Conservation (phyloP, 805 yeast species). For the Barnettozyma vustinii region DNA sequence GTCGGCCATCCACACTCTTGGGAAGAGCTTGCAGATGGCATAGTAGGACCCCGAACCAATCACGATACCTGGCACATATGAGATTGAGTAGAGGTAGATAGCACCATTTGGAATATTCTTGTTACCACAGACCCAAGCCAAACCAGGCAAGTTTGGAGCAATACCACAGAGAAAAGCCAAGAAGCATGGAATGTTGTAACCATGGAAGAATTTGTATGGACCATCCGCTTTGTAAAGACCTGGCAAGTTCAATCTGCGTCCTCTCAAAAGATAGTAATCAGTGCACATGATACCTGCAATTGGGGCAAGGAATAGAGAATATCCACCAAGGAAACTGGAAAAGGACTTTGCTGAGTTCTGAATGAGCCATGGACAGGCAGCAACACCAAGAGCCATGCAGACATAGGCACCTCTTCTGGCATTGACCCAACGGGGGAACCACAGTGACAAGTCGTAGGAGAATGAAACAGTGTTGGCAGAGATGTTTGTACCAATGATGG, state of each 20-base stretch:
- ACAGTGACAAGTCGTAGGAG: slow-evolving; percentile 51
- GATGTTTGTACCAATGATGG: slow-evolving; percentile 60
- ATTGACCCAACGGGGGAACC: slow-evolving; percentile 53
- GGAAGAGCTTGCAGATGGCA: slow-evolving; percentile 39
- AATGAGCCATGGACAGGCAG: slow-evolving; percentile 72
- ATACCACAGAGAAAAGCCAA: slow-evolving; percentile 48
- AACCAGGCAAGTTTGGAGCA: slow-evolving; percentile 35
- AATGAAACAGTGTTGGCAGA: slow-evolving; percentile 60
- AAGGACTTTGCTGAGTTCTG: slow-evolving; percentile 54
- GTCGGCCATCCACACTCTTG: slow-evolving; percentile 28
- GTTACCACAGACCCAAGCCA: slow-evolving; percentile 51
- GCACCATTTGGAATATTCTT: slow-evolving; percentile 68
- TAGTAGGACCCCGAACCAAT: slow-evolving; percentile 46
- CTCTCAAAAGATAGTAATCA: slow-evolving; percentile 59
- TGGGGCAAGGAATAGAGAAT: slow-evolving; percentile 71
- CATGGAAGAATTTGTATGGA: slow-evolving; percentile 53
- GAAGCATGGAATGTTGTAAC: slow-evolving; percentile 76
- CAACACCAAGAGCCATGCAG: slow-evolving; percentile 61
- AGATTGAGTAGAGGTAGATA: slow-evolving; percentile 45
- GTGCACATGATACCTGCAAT: slow-evolving; percentile 65
- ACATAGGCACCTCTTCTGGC: slow-evolving; percentile 58
- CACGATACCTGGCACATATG: slow-evolving; percentile 55
- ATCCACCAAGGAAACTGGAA: slow-evolving; percentile 71
- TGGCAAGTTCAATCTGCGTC: slow-evolving; percentile 56
- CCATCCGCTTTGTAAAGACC: slow-evolving; percentile 51